Evolutionary conservation across 148 eudicot species (phyloP).

Genomic region (Rheum nobile): DNA sequence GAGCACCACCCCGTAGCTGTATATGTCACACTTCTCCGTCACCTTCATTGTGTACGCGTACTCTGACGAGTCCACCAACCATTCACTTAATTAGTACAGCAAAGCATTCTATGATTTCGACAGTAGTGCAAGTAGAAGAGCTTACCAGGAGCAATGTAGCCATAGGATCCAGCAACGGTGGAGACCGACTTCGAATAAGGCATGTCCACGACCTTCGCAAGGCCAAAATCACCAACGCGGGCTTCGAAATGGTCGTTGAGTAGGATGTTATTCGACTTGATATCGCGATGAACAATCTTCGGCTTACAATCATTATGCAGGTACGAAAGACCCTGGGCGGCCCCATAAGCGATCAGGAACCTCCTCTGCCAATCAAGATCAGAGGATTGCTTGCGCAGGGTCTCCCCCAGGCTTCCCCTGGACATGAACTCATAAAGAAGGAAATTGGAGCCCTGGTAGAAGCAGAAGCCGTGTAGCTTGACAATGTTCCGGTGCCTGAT

Average conservation of each 20-base stretch:
- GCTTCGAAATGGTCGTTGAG: slow-evolving; percentile 55
- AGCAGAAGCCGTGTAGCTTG: slow-evolving; percentile 74
- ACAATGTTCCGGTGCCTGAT: slow-evolving; percentile 77
- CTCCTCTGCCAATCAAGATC: slow-evolving; percentile 57
- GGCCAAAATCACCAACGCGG: slow-evolving; percentile 90
- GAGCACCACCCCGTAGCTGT: slow-evolving; percentile 79
- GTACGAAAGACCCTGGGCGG: slow-evolving; percentile 84
- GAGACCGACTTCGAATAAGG: slow-evolving; percentile 79
- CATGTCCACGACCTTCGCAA: slow-evolving; percentile 83
- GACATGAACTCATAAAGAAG: slow-evolving; percentile 82
- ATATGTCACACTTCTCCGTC: slow-evolving; percentile 75
- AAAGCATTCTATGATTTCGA: too few relatives aligned
- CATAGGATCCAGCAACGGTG: slow-evolving; percentile 89
- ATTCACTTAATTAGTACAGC: background rate
- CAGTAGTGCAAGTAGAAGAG: background rate
- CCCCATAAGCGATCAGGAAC: slow-evolving; percentile 71
- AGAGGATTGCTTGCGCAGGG: slow-evolving; percentile 38
- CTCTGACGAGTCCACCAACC: slow-evolving; percentile 22
- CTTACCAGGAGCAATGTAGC: slow-evolving; percentile 97
- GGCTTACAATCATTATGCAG: slow-evolving; percentile 84
- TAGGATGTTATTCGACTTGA: slow-evolving; percentile 78
- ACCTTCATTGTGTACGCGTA: slow-evolving; percentile 92
- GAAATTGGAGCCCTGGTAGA: slow-evolving; percentile 66
- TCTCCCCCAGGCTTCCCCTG: slow-evolving; percentile 75
- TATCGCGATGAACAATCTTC: slow-evolving; percentile 77